Percentiles rank a stretch among this genome's conserved stretches.
phyloP scores from a whole-genome alignment of 2,329 filamentous ascomycete genomes.

The Parascedosporium putredinis region DNA sequence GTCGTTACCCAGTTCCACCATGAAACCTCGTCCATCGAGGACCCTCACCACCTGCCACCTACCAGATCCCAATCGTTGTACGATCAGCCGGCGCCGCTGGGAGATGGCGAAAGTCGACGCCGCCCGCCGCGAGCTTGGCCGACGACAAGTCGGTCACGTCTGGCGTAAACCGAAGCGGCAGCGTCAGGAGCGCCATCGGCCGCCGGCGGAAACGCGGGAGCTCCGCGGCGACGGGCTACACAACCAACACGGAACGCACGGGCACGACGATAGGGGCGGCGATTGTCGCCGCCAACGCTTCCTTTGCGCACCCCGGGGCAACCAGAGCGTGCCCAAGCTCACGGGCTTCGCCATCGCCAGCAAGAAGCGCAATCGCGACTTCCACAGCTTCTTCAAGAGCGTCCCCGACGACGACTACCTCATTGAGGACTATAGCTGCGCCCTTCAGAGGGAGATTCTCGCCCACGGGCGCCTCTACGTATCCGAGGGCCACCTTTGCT shows the following conservation, averaged over 20 bases:
- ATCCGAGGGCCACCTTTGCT: slow-evolving; percentile 94
- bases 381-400: slow-evolving; percentile 87
- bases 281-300: slow-evolving; percentile 58
- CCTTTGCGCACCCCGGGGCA: slow-evolving; percentile 55
- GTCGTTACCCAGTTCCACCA: slow-evolving; percentile 17
- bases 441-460: slow-evolving; percentile 88
- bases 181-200: slow-evolving; percentile 52
- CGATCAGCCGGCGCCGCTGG: slow-evolving; percentile 29
- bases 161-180: slow-evolving; percentile 53
- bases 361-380: slow-evolving; percentile 92
- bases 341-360: slow-evolving; percentile 94
- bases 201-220: slow-evolving; percentile 70
- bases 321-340: slow-evolving; percentile 57
- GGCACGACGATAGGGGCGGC: slow-evolving; percentile 60
- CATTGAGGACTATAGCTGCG: slow-evolving; percentile 97
- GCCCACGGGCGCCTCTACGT: slow-evolving; percentile 90
- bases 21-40: slow-evolving; percentile 15
- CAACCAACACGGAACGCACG: slow-evolving; percentile 38
- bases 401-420: slow-evolving; percentile 96
- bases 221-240: slow-evolving; percentile 44
- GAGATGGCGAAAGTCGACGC: slow-evolving; percentile 46
- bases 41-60: slow-evolving; percentile 18
- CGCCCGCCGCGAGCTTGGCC: slow-evolving; percentile 53
- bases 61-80: slow-evolving; percentile 39
- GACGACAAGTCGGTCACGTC: slow-evolving; percentile 41